These are phyloP conservation scores for Solanum pennellii DNA, from an alignment of 257 asterid species.

Conservation along the genomic window DNA sequence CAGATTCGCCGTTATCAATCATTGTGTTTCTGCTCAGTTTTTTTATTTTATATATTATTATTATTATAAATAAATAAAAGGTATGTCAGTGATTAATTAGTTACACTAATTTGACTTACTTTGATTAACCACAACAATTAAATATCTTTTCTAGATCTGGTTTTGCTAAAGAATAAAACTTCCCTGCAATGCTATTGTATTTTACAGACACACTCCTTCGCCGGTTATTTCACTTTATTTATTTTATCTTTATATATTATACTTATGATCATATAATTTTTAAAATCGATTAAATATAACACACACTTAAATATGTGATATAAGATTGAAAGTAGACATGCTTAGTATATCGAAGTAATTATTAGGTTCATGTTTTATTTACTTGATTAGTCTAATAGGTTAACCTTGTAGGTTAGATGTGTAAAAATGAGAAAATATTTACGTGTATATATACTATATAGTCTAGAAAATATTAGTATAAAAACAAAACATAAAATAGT, in stretches of 20 bases:
- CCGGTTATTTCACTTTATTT: no score
- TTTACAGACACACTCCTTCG: fast-evolving
- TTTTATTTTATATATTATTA: not conserved
- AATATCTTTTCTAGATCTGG: not conserved
- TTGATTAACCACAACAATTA: not conserved
- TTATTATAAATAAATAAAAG: not conserved
- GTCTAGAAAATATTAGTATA: not conserved
- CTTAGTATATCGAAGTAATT: no score
- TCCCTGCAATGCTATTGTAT: no score
- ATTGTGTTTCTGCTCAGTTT: not conserved
- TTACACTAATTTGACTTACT: not conserved
- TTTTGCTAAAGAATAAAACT: not conserved
- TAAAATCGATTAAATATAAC: no score
- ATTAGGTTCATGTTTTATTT: not conserved
- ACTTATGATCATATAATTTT: no score
- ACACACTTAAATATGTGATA: not conserved
- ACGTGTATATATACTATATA: not conserved
- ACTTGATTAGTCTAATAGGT: not conserved
- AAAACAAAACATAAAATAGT: not conserved
- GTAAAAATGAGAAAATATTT: not conserved
- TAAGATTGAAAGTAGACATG: not conserved
- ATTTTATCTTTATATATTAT: no score
- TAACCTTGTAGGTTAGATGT: not conserved
- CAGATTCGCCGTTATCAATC: not conserved
- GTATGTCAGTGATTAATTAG: not conserved